Conservation (phyloP, 2,329 filamentous ascomycete genomes). For the Penicillium sp. region DNA sequence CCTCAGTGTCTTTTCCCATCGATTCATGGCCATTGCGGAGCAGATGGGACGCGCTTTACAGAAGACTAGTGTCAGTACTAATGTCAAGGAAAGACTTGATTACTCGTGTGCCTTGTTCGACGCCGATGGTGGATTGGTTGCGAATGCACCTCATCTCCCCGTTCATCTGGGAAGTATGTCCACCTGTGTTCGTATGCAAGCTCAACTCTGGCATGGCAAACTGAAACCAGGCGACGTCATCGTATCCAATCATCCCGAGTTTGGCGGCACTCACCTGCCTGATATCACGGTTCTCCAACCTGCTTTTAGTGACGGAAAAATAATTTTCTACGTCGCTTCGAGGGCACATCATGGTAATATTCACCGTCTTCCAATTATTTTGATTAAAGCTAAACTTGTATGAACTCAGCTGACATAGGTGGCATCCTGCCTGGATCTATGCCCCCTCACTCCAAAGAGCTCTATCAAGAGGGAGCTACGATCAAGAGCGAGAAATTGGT, state of each 20-base stretch:
- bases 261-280: conserved; percentile 77
- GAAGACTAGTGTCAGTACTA: conserved; percentile 67
- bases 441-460: conserved; percentile 55
- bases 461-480: conserved; percentile 65
- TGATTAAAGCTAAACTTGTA: background rate
- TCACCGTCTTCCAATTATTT: background rate
- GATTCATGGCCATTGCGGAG: conserved; percentile 84
- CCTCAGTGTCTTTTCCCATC: conserved; percentile 75
- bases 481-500: conserved; percentile 59
- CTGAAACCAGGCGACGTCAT: conserved; percentile 74
- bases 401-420: background rate
- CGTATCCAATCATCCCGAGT: conserved; percentile 78
- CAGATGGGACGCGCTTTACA: conserved; percentile 79
- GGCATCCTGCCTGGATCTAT: conserved; percentile 1
- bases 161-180: conserved; percentile 80
- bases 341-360: conserved; percentile 67
- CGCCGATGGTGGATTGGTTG: conserved; percentile 68
- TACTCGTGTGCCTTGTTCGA: conserved; percentile 81
- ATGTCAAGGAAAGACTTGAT: conserved; percentile 81
- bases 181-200: conserved; percentile 73
- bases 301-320: conserved; percentile 70
- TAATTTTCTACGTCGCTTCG: conserved; percentile 77
- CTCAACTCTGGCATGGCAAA: conserved; percentile 71
- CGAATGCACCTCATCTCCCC: conserved; percentile 69
- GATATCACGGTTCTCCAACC: conserved; percentile 78